Evolutionary conservation across 257 asterid genomes (phyloP).

Genomic region (Eucommia ulmoides): DNA sequence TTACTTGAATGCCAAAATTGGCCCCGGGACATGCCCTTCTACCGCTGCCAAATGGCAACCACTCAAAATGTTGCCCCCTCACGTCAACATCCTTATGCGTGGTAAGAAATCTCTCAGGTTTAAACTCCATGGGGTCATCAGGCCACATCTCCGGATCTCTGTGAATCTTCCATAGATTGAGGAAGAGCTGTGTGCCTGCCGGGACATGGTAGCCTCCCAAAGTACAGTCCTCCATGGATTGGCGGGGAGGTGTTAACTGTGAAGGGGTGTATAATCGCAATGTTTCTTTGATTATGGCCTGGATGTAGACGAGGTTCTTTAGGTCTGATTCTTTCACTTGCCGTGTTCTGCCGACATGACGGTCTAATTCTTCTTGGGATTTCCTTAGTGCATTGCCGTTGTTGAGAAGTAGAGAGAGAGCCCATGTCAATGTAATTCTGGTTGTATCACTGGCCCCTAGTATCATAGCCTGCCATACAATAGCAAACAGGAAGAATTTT

Average conservation of each 20-base stretch:
- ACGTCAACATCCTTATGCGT: not conserved
- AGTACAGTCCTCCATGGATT: no score
- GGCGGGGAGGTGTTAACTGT: not conserved
- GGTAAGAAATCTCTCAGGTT: not conserved
- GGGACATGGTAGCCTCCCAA: no score
- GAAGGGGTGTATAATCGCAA: not conserved
- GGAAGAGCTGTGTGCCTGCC: not conserved
- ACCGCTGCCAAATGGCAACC: not conserved
- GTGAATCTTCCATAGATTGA: not conserved
- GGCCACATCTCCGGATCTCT: not conserved
- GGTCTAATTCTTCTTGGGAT: not conserved
- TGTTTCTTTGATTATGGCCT: not conserved
- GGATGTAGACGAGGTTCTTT: not conserved
- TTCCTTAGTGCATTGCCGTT: not conserved
- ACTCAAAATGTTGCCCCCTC: not conserved
- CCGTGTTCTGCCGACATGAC: not conserved
- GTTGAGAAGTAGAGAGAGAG: not conserved
- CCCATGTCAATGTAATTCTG: not conserved
- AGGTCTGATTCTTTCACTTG: not conserved
- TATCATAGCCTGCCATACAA: not conserved
- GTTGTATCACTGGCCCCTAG: not conserved
- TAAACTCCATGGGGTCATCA: not conserved
- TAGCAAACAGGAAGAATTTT: no score
- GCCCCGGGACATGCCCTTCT: not conserved
- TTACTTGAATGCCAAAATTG: no score